Conservation (phyloP, 495 filamentous ascomycete genomes). For the Annulohypoxylon bovei region DNA sequence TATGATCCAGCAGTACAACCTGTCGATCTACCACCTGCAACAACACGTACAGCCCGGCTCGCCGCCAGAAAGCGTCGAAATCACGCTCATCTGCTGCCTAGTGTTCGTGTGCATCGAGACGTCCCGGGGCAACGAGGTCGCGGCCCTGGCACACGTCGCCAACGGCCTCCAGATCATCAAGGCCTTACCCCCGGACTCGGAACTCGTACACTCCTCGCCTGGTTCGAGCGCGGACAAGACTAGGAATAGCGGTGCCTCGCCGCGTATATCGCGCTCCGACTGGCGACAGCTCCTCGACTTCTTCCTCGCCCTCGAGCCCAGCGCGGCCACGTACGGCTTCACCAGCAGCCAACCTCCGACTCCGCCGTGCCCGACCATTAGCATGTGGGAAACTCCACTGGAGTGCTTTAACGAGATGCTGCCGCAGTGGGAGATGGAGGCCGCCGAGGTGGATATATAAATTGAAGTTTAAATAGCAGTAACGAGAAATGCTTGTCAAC, state of each 20-base stretch:
- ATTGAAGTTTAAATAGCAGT: not conserved
- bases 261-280: conserved; percentile 35
- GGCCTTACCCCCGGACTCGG: conserved; percentile 37
- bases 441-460: conserved; percentile 3
- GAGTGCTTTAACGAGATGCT: conserved; percentile 22
- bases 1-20: conserved; percentile 55
- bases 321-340: conserved; percentile 28
- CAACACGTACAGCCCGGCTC: conserved; percentile 42
- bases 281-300: conserved; percentile 50
- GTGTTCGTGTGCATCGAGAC: conserved; percentile 54
- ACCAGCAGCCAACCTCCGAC: conserved; percentile 13
- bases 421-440: conserved; percentile 22
- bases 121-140: conserved; percentile 46
- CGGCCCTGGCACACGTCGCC: conserved; percentile 48
- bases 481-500: conserved; percentile 1
- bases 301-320: conserved; percentile 48
- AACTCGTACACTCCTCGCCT: conserved; percentile 3
- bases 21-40: conserved; percentile 48
- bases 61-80: conserved; percentile 43
- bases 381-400: conserved; percentile 9
- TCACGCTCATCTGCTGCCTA: conserved; percentile 53
- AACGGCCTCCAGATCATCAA: conserved; percentile 54
- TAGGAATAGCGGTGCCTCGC: not conserved
- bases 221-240: conserved; percentile 17
- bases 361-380: not conserved